Base-by-base conservation (phyloP, 1,284 basidiomycete genomes). In the Volvariella volvacea region DNA sequence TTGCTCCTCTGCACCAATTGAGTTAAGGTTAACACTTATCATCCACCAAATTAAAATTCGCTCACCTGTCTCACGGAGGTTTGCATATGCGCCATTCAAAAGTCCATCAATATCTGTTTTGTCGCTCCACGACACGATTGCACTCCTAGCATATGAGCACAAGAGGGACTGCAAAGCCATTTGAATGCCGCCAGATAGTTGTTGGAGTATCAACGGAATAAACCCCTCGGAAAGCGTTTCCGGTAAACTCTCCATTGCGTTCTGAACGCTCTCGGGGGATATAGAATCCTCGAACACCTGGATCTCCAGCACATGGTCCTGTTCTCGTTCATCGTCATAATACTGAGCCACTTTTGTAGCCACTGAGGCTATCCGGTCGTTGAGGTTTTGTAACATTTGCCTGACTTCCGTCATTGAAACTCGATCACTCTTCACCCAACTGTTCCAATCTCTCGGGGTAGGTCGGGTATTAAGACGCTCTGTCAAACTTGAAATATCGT, bases 41-140 rank as follows among this genome's bases (percentile, higher is more conserved):
- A 20, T 15, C 6, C 34, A n/a, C 19, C 8, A 28, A 12, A 28
- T 6, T 28, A 6, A 28, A 12, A 28, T 6, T 28, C 12, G 12
- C 25, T 12, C 25, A 28, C 25, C 25, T 28, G 25, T 28, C 25
- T 28, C 25, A 6, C 25, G 25, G 25, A 28, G 25, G 25, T 12
- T 12, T 6, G 6, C 12, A 28, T 28, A 28, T 12, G 12, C 25
- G 22, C 67, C 62, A 39, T 60, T 60, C 34, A 76, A 54, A 12
- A 66, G 12, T n/a, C 63, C 59, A 39, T 70, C 66, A 19, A 65
- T 67, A 39, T 69, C 66, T 45, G 64, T 64, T n/a, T 63, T 66
- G 30, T 69, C 65, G 51, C 64, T 66, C 78, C 78, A 80, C 0
- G 70, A 68, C 43, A 62, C 60, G 43, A 75, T 65, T 14, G 73